Evolutionary conservation across 176 grass and related monocot genomes (phyloP).

Genomic region (Carex kokanica): DNA sequence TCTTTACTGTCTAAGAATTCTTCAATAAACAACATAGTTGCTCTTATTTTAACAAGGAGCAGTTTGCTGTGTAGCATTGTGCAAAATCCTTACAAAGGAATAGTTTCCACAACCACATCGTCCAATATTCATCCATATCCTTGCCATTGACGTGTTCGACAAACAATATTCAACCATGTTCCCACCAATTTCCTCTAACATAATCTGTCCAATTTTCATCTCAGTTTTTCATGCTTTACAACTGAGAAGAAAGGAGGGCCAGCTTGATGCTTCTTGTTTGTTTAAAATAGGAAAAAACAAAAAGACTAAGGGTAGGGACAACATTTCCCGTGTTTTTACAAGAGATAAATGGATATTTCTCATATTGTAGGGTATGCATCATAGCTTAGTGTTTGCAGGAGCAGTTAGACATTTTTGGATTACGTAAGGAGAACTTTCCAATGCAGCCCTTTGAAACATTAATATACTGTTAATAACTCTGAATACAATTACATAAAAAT

Average conservation of each 20-base stretch:
- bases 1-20: neutral
- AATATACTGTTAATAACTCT: neutral
- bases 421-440: neutral
- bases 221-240: neutral
- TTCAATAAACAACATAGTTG: neutral
- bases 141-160: neutral
- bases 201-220: neutral
- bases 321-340: neutral
- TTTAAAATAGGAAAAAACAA: neutral
- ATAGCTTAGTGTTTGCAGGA: neutral
- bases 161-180: neutral
- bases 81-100: slow-evolving; percentile 2
- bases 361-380: neutral
- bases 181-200: too few relatives aligned
- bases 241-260: neutral
- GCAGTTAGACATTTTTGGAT: neutral
- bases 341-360: neutral
- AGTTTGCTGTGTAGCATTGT: neutral
- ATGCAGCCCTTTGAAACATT: neutral
- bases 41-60: neutral
- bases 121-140: neutral
- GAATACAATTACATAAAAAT: neutral
- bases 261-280: neutral
- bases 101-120: neutral
- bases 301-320: neutral